These are phyloP conservation scores for Sordaria brevicollis DNA, from an alignment of 495 filamentous ascomycete species.

Conservation along the genomic window DNA sequence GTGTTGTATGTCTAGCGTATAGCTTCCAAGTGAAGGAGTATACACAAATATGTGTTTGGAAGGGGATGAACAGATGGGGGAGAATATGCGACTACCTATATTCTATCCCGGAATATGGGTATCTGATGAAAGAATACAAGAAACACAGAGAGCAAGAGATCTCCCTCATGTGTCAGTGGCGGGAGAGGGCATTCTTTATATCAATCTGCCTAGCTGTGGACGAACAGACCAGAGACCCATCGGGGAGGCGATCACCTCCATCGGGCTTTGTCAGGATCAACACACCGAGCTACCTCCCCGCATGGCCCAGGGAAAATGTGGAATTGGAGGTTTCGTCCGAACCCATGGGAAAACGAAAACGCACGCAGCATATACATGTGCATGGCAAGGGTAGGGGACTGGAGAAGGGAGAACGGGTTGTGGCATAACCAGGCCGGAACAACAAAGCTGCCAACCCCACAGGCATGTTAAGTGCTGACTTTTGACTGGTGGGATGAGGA, in stretches of 20 bases:
- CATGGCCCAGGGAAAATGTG: neutral
- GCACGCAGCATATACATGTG: neutral
- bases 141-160: neutral
- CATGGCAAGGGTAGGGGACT: neutral
- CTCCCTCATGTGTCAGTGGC: neutral
- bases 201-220: neutral
- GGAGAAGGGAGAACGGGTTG: neutral
- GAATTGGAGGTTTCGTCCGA: neutral
- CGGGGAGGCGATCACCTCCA: neutral
- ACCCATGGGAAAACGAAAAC: neutral
- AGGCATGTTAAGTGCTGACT: neutral
- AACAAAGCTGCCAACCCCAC: neutral
- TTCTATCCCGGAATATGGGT: neutral
- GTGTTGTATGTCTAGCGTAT: constrained; percentile 6
- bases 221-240: neutral
- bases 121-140: neutral
- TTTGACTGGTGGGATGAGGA: neutral
- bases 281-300: neutral
- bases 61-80: neutral
- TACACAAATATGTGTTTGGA: neutral
- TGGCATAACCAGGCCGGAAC: neutral
- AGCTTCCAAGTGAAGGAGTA: neutral
- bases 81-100: neutral
- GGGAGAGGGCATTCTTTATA: neutral
- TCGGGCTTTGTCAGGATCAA: neutral